Evolutionary conservation across 805 yeast species (phyloP).

Genomic region (Sugiyamaella mastotermitis): DNA sequence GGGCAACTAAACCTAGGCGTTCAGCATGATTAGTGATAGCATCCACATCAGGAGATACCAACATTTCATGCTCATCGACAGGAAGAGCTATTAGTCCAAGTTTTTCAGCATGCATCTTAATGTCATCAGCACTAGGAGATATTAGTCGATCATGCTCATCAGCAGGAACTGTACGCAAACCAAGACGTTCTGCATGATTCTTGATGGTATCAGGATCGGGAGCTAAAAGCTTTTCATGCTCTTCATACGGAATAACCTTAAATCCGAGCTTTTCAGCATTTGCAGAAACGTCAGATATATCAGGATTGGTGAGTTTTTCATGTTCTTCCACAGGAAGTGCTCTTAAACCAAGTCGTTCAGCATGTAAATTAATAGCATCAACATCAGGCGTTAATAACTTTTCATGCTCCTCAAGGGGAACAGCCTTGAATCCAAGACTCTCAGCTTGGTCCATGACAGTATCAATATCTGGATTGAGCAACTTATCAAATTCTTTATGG

Average conservation of each 20-base stretch:
- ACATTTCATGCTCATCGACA: slow-evolving; percentile 9
- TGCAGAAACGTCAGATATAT: slow-evolving; percentile 11
- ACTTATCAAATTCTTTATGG: slow-evolving; percentile 11
- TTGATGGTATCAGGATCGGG: slow-evolving; percentile 19
- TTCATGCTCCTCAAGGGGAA: slow-evolving; percentile 92
- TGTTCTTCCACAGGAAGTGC: slow-evolving; percentile 23
- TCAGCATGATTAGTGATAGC: slow-evolving; percentile 13
- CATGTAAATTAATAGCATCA: slow-evolving; percentile 18
- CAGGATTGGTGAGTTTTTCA: slow-evolving; percentile 8
- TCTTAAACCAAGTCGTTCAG: slow-evolving; percentile 18
- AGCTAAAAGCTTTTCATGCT: slow-evolving; percentile 10
- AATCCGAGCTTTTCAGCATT: slow-evolving; percentile 22
- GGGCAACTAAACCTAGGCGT: slow-evolving; percentile 17
- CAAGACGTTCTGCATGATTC: neutral
- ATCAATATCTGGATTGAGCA: slow-evolving; percentile 13
- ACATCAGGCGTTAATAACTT: slow-evolving; percentile 15
- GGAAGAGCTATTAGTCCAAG: slow-evolving; percentile 27
- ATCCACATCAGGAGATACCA: too few relatives aligned
- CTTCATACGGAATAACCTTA: slow-evolving; percentile 22
- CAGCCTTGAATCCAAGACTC: slow-evolving; percentile 23
- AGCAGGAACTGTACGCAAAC: slow-evolving; percentile 2
- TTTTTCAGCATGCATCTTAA: slow-evolving; percentile 16
- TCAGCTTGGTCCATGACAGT: slow-evolving; percentile 21
- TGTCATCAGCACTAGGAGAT: slow-evolving; percentile 6
- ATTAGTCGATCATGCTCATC: neutral